Evolutionary conservation across 2,329 filamentous ascomycete genomes (phyloP).

Genomic region (Phialocephala subalpina): DNA sequence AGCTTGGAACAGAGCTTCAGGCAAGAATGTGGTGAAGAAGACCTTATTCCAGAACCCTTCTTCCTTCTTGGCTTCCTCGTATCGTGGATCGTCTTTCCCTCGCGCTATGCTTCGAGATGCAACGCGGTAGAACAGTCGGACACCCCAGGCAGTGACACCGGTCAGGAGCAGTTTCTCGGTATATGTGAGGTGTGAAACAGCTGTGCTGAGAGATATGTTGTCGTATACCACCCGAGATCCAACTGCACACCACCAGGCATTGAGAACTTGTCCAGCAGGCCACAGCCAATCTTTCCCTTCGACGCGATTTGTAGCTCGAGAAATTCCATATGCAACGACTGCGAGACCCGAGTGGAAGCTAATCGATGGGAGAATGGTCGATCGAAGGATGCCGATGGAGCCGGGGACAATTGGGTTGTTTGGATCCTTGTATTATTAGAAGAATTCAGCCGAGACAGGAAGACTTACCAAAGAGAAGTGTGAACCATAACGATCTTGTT

Average conservation of each 20-base stretch:
- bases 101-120: conserved; percentile 18
- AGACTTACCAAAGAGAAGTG: conserved; percentile 22
- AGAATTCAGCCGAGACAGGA: conserved; percentile 10
- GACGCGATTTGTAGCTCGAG: conserved; percentile 24
- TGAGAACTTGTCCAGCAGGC: conserved; percentile 24
- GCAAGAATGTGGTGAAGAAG: conserved; percentile 21
- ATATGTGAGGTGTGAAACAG: conserved; percentile 20
- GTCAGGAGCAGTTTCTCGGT: conserved; percentile 24
- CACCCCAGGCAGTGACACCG: conserved; percentile 24
- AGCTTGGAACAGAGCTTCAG: conserved; percentile 25
- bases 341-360: conserved; percentile 23
- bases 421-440: conserved; percentile 1
- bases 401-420: conserved; percentile 6
- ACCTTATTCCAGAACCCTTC: conserved; percentile 24
- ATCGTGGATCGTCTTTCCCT: conserved; percentile 25
- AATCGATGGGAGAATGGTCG: conserved; percentile 24
- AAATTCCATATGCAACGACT: conserved; percentile 18
- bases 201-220: conserved; percentile 16
- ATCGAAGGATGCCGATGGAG: conserved; percentile 24
- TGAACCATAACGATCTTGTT: background rate
- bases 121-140: conserved; percentile 21
- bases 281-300: conserved; percentile 27
- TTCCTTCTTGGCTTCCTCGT: conserved; percentile 8
- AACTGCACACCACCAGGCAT: conserved; percentile 23
- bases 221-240: conserved; percentile 18